A percentile compares a stretch with the other conserved stretches of the same genome.
Conservation (phyloP, 1,139 yeast species). For the Hyphopichia burtonii region DNA sequence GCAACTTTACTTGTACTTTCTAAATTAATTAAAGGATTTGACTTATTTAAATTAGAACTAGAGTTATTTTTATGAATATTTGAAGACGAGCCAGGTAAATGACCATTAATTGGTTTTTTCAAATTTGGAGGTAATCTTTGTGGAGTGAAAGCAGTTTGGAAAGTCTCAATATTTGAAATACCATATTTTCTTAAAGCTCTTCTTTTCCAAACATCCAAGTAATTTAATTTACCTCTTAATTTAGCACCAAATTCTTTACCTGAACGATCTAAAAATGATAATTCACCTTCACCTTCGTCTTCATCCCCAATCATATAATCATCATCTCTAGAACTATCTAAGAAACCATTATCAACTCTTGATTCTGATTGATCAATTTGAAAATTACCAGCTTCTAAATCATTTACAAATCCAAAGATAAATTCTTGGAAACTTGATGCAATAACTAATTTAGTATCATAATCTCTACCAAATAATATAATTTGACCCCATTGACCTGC, state of each 20-base stretch:
- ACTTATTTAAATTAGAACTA: neutral
- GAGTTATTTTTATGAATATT: neutral
- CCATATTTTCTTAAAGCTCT: constrained; percentile 48
- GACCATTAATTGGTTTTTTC: constrained; percentile 11
- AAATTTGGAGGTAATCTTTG: constrained; percentile 16
- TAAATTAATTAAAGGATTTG: constrained; percentile 23
- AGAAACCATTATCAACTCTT: constrained; percentile 29
- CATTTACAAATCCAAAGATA: constrained; percentile 45
- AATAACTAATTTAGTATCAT: constrained; percentile 58
- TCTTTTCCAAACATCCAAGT: constrained; percentile 52
- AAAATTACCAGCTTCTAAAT: constrained; percentile 54
- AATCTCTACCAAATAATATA: constrained; percentile 63
- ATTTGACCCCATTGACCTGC: constrained; percentile 62
- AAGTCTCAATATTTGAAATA: constrained; percentile 31
- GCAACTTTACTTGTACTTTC: constrained; percentile 31
- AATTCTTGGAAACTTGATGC: constrained; percentile 59
- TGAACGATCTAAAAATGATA: constrained; percentile 32
- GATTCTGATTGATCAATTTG: constrained; percentile 46
- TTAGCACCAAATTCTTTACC: constrained; percentile 35
- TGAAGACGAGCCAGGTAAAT: constrained; percentile 5
- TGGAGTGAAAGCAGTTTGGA: constrained; percentile 43
- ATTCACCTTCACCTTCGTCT: constrained; percentile 48
- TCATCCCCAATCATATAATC: constrained; percentile 51
- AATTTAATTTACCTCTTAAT: constrained; percentile 37
- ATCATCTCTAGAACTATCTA: constrained; percentile 37